phyloP scores from a whole-genome alignment of 805 yeast species.

The Ascoidea tarda region DNA sequence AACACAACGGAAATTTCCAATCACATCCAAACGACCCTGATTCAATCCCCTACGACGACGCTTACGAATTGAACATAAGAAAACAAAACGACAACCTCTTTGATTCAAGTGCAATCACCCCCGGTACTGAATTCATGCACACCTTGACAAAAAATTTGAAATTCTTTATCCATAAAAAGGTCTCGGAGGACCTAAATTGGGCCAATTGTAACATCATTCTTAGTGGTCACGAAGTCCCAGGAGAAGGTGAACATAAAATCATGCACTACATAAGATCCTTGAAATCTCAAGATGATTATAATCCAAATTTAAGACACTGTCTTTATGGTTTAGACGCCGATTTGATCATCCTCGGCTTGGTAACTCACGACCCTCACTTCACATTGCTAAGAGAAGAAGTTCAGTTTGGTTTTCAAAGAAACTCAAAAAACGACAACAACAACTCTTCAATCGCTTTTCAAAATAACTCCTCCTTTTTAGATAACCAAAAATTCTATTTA shows the following conservation, averaged over 20 bases:
- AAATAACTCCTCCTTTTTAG: slow-evolving; percentile 25
- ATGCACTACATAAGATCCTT: slow-evolving; percentile 80
- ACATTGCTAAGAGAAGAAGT: slow-evolving; percentile 93
- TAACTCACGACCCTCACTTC: slow-evolving; percentile 92
- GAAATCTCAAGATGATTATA: slow-evolving; percentile 59
- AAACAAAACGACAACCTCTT: slow-evolving; percentile 33
- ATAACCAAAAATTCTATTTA: slow-evolving; percentile 68
- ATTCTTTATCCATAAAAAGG: slow-evolving; percentile 79
- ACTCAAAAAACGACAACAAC: slow-evolving; percentile 18
- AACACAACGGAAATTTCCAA: no score
- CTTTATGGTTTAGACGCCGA: slow-evolving; percentile 95
- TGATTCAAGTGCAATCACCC: slow-evolving; percentile 88
- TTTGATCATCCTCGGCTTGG: slow-evolving; percentile 82
- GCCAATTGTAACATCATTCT: slow-evolving; percentile 60
- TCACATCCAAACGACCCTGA: not conserved
- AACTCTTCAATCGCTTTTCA: slow-evolving; percentile 20
- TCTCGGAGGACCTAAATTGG: slow-evolving; percentile 81
- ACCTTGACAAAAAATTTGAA: slow-evolving; percentile 69
- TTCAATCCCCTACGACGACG: not conserved
- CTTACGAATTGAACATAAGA: not conserved
- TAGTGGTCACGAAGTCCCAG: slow-evolving; percentile 94
- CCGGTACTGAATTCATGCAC: slow-evolving; percentile 95
- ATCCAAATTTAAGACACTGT: slow-evolving; percentile 82
- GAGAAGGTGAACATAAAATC: slow-evolving; percentile 97
- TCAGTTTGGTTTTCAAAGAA: slow-evolving; percentile 32